Percentiles rank a stretch among this genome's conserved stretches.
These are phyloP conservation scores for Alternaria brassicae DNA, from an alignment of 2,329 filamentous ascomycete species.

Conservation along the genomic window DNA sequence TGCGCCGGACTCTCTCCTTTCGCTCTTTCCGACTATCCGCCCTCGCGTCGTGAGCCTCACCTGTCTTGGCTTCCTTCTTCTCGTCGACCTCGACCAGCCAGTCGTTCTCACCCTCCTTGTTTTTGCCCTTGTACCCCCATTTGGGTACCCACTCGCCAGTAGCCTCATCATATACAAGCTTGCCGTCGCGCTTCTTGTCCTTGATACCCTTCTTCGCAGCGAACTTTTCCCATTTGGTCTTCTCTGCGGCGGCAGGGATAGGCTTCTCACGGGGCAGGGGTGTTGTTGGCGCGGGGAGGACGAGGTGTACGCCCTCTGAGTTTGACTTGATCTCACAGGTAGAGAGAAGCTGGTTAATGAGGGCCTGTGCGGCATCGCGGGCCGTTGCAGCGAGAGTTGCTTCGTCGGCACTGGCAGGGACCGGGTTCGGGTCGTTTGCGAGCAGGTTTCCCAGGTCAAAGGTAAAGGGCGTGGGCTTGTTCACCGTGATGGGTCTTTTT, in stretches of 20 bases:
- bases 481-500: conserved; percentile 47
- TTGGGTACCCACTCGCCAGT: conserved; percentile 88
- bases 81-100: conserved; percentile 94
- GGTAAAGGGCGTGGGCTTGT: conserved; percentile 87
- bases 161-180: conserved; percentile 84
- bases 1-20: conserved; percentile 54
- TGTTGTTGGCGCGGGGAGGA: conserved; percentile 74
- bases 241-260: conserved; percentile 78
- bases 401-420: conserved; percentile 68
- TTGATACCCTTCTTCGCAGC: conserved; percentile 97
- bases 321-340: conserved; percentile 81
- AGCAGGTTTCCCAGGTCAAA: conserved; percentile 91
- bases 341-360: conserved; percentile 93
- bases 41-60: conserved; percentile 65
- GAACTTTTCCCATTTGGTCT: conserved; percentile 96
- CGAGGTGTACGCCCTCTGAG: conserved; percentile 74
- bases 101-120: conserved; percentile 81
- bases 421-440: conserved; percentile 85
- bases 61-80: conserved; percentile 68
- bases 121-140: conserved; percentile 93
- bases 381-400: conserved; percentile 74
- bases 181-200: conserved; percentile 81
- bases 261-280: conserved; percentile 89
- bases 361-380: conserved; percentile 86
- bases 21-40: conserved; percentile 68